Percentiles rank a stretch among this genome's conserved stretches.
phyloP scores from a whole-genome alignment of 2,329 filamentous ascomycete species.

The Magnaporthiopsis incrustans region DNA sequence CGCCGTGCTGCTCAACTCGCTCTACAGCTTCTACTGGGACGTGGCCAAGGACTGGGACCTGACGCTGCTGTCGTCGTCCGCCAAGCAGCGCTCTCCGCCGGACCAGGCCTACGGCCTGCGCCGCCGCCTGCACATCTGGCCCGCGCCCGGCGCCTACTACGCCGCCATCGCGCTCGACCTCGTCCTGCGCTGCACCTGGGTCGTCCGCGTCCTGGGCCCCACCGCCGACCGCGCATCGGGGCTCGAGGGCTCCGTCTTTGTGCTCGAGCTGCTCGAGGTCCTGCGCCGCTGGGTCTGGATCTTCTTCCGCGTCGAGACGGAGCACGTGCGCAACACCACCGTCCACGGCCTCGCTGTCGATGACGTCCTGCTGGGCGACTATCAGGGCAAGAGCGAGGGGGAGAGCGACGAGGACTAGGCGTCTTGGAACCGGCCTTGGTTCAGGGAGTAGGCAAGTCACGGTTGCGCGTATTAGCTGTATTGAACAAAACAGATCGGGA shows the following conservation, averaged over 20 bases:
- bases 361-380: constrained; percentile 69
- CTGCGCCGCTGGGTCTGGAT: constrained; percentile 92
- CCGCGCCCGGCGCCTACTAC: constrained; percentile 69
- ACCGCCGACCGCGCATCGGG: constrained; percentile 79
- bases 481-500: not conserved
- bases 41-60: constrained; percentile 95
- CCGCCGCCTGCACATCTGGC: constrained; percentile 61
- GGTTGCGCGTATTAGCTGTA: no score
- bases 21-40: constrained; percentile 99
- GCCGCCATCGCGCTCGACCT: constrained; percentile 70
- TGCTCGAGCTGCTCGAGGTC: constrained; percentile 82
- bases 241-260: constrained; percentile 79
- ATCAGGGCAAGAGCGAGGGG: constrained; percentile 51
- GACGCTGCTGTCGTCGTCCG: constrained; percentile 58
- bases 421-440: not conserved
- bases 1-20: constrained; percentile 72
- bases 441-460: not conserved
- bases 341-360: constrained; percentile 52
- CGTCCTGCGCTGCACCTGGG: constrained; percentile 81
- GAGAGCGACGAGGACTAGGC: constrained; percentile 21
- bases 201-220: constrained; percentile 69
- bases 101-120: constrained; percentile 74
- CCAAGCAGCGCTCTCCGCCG: constrained; percentile 44
- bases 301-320: constrained; percentile 89
- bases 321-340: constrained; percentile 59